Base-by-base conservation (phyloP, 495 filamentous ascomycete species). In the Annulohypoxylon maeteangense region DNA sequence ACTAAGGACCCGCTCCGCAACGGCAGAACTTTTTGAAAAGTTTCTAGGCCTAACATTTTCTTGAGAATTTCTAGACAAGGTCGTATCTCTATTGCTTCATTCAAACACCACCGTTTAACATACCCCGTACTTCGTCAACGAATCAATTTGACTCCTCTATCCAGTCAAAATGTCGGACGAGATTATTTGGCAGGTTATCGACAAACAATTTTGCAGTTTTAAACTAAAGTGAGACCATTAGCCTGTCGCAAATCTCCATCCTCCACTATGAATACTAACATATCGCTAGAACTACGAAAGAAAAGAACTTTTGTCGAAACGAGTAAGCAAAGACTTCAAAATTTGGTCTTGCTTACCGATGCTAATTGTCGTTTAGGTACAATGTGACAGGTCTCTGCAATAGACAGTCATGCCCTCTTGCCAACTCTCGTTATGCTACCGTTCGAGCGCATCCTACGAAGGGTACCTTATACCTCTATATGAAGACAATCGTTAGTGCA, bases 371-470 rank as follows among this genome's bases (percentile, higher is more conserved):
- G 65, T 65, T 8, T 27, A 32, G 44, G 32, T 40, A 67, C 50
- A 78, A 88, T 75, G 92, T 97, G 74, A 97, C 90, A 47, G 95
- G 96, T 70, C 88, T 98, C 55, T 99, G 96, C 88, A 96, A 94
- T 79, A 87, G 93, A 51, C 94, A 97, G 78, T 93, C 93, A 60
- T 98, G 95, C 80, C 95, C 95, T 20, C 90, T 99, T 55, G 95
- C 95, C 71, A 99, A 98, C 68, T 92, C 89, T 60, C 92, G 94
- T 23, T 99, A 99, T 85, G 96, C 95, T 45, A 98, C 95, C 14
- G 88, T 99, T 66, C 92, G 96, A 66, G 87, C 90, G 25, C 88
- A 95, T 74, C 89, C 93, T 34, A 88, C 89, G 45, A 93, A 92
- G 27, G 93, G 92, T 48, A 87, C 87, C 22, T 89, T 98, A 73